Conservation (phyloP, 306 rosid species). For the Carpinus fangiana region DNA sequence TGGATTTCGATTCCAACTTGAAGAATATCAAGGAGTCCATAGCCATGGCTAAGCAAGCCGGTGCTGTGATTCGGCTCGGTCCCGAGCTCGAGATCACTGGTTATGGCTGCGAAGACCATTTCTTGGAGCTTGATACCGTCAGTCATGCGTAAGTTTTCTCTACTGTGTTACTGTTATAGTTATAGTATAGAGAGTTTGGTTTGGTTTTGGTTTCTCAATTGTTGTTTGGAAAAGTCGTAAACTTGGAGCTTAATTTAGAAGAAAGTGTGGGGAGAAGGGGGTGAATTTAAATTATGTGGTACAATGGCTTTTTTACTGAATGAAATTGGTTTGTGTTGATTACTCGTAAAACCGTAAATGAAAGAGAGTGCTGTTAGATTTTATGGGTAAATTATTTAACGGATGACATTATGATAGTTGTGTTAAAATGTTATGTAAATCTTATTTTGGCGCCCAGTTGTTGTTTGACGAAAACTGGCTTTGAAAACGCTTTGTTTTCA, state of each 20-base stretch:
- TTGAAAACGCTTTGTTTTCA: neutral
- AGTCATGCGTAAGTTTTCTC: constrained; percentile 30
- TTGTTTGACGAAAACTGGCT: neutral
- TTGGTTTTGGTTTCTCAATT: neutral
- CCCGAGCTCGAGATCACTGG: constrained; percentile 97
- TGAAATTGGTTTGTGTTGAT: neutral
- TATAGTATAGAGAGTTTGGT: neutral
- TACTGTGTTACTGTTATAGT: neutral
- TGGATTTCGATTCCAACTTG: constrained; percentile 82
- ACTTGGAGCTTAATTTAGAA: neutral
- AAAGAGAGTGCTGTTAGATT: neutral
- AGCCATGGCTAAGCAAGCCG: constrained; percentile 58
- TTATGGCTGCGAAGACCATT: constrained; percentile 96
- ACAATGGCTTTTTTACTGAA: neutral
- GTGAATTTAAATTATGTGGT: neutral
- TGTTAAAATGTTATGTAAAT: neutral
- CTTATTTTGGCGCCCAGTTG: neutral
- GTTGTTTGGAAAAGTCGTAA: neutral
- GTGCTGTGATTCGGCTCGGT: constrained; percentile 81
- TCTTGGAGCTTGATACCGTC: constrained; percentile 89
- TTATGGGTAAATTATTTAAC: neutral
- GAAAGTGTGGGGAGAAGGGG: neutral
- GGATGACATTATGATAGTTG: neutral
- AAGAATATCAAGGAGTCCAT: constrained; percentile 75
- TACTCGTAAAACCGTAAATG: no score